phyloP scores from a whole-genome alignment of 2,329 filamentous ascomycete species.

The Chaetomiaceae sp. region DNA sequence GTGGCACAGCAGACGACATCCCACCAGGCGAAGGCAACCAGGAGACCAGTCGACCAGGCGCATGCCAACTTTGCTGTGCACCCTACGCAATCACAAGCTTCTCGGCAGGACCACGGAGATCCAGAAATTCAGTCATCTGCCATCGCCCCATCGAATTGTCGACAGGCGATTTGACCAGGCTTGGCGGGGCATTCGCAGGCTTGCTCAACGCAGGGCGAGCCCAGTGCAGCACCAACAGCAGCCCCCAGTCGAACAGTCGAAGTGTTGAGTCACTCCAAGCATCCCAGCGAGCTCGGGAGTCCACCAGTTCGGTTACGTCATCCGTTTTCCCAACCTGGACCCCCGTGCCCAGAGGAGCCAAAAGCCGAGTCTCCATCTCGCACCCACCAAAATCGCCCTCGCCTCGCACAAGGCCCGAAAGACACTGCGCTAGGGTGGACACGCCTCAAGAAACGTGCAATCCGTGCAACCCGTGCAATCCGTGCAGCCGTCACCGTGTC shows the following conservation, averaged over 20 bases:
- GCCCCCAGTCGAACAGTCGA: too few relatives aligned
- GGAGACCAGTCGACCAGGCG: neutral
- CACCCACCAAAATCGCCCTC: neutral
- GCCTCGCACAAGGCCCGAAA: neutral
- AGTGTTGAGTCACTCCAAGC: constrained; percentile 21
- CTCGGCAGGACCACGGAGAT: neutral
- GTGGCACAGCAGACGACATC: neutral
- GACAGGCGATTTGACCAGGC: neutral
- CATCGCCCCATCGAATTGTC: constrained; percentile 3
- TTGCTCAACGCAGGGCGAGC: too few relatives aligned
- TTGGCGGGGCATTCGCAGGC: too few relatives aligned
- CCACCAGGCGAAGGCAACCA: too few relatives aligned
- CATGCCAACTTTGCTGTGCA: neutral
- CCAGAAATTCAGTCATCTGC: constrained; percentile 4
- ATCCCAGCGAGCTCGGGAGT: constrained; percentile 3
- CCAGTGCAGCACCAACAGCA: too few relatives aligned
- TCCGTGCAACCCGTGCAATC: neutral
- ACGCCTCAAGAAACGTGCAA: neutral
- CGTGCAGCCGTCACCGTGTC: neutral
- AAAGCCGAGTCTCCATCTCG: constrained; percentile 1
- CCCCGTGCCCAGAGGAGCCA: constrained; percentile 1
- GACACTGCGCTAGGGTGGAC: neutral
- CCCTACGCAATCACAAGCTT: neutral
- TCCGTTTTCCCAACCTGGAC: constrained; percentile 5
- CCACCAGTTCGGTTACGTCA: constrained; percentile 14